Conservation (phyloP, 2,329 filamentous ascomycete genomes). For the Diaporthe sp. region DNA sequence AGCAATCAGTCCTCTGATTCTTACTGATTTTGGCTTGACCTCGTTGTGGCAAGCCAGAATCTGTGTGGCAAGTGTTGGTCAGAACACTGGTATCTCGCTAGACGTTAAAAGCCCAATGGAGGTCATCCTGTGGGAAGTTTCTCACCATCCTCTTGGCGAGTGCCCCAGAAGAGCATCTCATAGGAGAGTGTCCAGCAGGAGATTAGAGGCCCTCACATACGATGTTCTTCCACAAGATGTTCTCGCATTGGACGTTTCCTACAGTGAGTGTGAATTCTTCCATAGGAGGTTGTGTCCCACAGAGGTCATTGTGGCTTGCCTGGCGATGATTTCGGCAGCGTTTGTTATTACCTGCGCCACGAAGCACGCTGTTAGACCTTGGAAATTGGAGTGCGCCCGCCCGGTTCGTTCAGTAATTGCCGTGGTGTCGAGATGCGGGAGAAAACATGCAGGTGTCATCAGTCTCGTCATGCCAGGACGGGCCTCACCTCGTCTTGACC, state of each 20-base stretch:
- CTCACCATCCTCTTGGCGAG: not conserved
- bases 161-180: not conserved
- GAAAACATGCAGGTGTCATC: slow-evolving; percentile 11
- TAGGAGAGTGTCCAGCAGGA: not conserved
- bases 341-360: not conserved
- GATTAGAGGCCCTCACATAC: no score
- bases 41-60: not conserved
- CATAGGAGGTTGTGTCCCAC: not conserved
- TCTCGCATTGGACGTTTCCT: not conserved
- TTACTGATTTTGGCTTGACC: not conserved
- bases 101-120: not conserved
- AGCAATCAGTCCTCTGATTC: not conserved
- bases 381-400: not conserved
- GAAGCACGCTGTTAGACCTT: not conserved
- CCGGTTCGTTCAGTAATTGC: slow-evolving; percentile 1
- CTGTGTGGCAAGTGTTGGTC: not conserved
- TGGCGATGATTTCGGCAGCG: not conserved
- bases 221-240: no score
- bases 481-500: slow-evolving; percentile 22
- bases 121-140: no score
- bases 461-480: slow-evolving; percentile 14
- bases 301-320: not conserved
- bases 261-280: no score
- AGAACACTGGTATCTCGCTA: not conserved
- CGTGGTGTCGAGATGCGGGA: slow-evolving; percentile 8